phyloP scores from a whole-genome alignment of 345 rosid genomes.

The Erysimum cheiranthoides region DNA sequence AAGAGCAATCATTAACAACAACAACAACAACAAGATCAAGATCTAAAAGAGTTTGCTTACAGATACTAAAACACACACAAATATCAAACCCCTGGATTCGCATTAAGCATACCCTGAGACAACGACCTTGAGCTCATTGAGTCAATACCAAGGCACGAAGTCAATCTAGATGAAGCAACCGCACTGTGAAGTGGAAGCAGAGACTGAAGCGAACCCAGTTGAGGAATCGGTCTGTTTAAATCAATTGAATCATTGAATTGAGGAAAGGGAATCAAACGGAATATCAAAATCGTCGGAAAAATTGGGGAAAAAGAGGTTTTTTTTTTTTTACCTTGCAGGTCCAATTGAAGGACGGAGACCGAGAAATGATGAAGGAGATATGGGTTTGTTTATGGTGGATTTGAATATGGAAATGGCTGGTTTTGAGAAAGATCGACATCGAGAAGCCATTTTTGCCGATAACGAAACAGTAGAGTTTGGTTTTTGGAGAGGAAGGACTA shows the following conservation, averaged over 20 bases:
- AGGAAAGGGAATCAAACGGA: slow-evolving; percentile 28
- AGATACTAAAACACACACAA: slow-evolving; percentile 48
- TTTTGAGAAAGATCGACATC: slow-evolving; percentile 62
- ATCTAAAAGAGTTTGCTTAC: slow-evolving; percentile 9
- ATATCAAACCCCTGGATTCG: slow-evolving; percentile 75
- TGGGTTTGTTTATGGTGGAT: slow-evolving; percentile 54
- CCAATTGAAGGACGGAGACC: slow-evolving; percentile 45
- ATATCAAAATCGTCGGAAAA: not conserved
- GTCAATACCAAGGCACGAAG: slow-evolving; percentile 79
- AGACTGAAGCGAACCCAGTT: slow-evolving; percentile 69
- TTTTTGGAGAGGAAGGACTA: not conserved
- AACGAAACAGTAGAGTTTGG: not conserved
- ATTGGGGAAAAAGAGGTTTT: not conserved
- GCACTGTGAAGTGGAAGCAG: slow-evolving; percentile 76
- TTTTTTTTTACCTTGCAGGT: slow-evolving; percentile 52
- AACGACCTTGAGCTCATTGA: slow-evolving; percentile 72
- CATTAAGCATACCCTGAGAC: slow-evolving; percentile 93
- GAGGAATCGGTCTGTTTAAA: slow-evolving; percentile 57
- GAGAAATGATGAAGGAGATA: slow-evolving; percentile 43
- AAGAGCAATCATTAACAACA: not conserved
- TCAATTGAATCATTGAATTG: not conserved
- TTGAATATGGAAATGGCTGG: slow-evolving; percentile 58
- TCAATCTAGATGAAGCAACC: slow-evolving; percentile 77
- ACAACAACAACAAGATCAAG: not conserved
- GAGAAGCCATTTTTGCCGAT: slow-evolving; percentile 62